These are phyloP conservation scores for Neonectria ditissima DNA, from an alignment of 2,329 filamentous ascomycete genomes.

Conservation along the genomic window DNA sequence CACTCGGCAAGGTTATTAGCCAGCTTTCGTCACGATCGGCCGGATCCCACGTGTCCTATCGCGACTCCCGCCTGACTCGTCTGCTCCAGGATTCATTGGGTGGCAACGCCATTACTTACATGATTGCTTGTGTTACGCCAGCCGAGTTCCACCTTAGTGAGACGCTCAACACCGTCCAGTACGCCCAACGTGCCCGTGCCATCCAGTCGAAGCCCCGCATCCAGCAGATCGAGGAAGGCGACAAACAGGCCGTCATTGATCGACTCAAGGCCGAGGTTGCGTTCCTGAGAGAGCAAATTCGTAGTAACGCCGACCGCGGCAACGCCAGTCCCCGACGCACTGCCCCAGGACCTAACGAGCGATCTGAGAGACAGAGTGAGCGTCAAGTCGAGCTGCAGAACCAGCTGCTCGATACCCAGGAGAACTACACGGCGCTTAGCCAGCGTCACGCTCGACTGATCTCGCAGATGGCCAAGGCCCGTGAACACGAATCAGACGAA, in stretches of 20 bases:
- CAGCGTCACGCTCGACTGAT: conserved; percentile 96
- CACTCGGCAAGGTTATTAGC: conserved; percentile 97
- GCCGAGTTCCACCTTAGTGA: conserved; percentile 98
- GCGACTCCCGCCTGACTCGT: conserved; percentile 96
- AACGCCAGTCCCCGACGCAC: conserved; percentile 67
- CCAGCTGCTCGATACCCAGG: conserved; percentile 90
- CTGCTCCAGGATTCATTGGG: conserved; percentile 96
- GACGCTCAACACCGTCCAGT: conserved; percentile 96
- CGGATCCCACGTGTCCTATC: conserved; percentile 94
- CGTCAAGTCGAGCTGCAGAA: conserved; percentile 93
- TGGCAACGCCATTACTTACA: conserved; percentile 97
- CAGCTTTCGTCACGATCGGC: conserved; percentile 91
- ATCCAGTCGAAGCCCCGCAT: conserved; percentile 99
- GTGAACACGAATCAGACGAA: conserved; percentile 74
- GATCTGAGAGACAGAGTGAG: conserved; percentile 82
- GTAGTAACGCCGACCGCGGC: conserved; percentile 75
- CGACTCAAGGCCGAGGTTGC: conserved; percentile 92
- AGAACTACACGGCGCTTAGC: conserved; percentile 92
- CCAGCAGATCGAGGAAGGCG: conserved; percentile 90
- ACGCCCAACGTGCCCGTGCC: conserved; percentile 93
- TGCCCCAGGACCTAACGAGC: conserved; percentile 70
- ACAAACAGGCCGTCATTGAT: conserved; percentile 95
- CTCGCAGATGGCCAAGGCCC: conserved; percentile 88
- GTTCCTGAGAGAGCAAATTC: conserved; percentile 93
- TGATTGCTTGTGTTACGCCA: conserved; percentile 98